These are phyloP conservation scores for Dictyophora rubrovolvata DNA, from an alignment of 768 basidiomycete species.

Conservation along the genomic window DNA sequence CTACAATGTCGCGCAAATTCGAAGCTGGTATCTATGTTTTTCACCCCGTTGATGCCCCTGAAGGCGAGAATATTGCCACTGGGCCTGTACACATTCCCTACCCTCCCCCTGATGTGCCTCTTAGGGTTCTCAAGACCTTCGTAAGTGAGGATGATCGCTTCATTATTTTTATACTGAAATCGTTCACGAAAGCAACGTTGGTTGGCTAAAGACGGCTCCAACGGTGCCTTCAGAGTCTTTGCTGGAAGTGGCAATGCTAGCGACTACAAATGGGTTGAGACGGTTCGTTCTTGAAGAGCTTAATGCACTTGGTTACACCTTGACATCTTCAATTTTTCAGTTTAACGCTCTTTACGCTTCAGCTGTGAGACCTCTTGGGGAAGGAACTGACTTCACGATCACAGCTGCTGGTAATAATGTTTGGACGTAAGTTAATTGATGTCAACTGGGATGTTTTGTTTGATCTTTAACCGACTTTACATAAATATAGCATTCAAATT, in stretches of 20 bases:
- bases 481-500: not conserved
- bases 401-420: not conserved
- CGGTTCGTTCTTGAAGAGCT: not conserved
- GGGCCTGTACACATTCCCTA: not conserved
- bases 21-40: not conserved
- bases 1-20: not conserved
- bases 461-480: not conserved
- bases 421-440: not conserved
- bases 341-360: not conserved
- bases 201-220: not conserved
- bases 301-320: not conserved
- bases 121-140: not conserved
- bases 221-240: not conserved
- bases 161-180: not conserved
- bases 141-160: not conserved
- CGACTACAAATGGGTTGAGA: not conserved
- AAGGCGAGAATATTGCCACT: not conserved
- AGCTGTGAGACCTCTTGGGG: not conserved
- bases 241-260: not conserved
- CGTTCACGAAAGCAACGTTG: not conserved
- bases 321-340: not conserved
- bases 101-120: not conserved
- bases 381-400: not conserved
- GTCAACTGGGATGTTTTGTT: not conserved
- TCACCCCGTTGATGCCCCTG: not conserved